A percentile compares a stretch with the other conserved stretches of the same genome.
Conservation (phyloP, 1,284 basidiomycete genomes). For the Trichosporon asahii region DNA sequence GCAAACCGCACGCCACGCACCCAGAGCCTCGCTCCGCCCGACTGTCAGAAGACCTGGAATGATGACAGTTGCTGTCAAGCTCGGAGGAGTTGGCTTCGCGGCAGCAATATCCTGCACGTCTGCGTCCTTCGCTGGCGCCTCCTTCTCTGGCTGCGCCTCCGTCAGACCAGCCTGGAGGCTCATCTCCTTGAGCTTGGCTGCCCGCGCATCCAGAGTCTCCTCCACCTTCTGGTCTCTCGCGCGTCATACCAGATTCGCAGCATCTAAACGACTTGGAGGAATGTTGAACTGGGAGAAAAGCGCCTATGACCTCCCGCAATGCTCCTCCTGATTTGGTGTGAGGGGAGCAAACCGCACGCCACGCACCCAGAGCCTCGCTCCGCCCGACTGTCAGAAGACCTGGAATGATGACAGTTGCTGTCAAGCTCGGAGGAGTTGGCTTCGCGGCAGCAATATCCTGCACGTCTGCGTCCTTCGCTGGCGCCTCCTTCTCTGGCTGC, state of each 20-base stretch:
- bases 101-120: conserved; percentile 1
- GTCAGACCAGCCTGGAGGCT: background rate
- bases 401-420: conserved; percentile 54
- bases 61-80: conserved; percentile 53
- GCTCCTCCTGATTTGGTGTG: no score
- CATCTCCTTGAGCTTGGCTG: background rate
- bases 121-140: background rate
- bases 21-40: conserved; percentile 51
- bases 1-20: conserved; percentile 49
- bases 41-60: conserved; percentile 55
- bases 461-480: background rate
- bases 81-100: conserved; percentile 35
- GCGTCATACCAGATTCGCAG: no score
- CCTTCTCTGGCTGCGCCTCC: background rate
- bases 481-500: background rate
- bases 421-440: conserved; percentile 41
- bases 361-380: conserved; percentile 52
- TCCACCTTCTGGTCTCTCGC: no score
- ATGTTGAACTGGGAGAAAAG: no score
- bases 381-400: conserved; percentile 53
- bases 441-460: conserved; percentile 19
- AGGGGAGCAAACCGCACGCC: conserved; percentile 43
- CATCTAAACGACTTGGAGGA: no score
- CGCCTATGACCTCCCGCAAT: no score
- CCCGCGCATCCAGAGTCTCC: conserved; percentile 37